Conservation (phyloP, 257 asterid species). For the Oldenlandia corymbosa region DNA sequence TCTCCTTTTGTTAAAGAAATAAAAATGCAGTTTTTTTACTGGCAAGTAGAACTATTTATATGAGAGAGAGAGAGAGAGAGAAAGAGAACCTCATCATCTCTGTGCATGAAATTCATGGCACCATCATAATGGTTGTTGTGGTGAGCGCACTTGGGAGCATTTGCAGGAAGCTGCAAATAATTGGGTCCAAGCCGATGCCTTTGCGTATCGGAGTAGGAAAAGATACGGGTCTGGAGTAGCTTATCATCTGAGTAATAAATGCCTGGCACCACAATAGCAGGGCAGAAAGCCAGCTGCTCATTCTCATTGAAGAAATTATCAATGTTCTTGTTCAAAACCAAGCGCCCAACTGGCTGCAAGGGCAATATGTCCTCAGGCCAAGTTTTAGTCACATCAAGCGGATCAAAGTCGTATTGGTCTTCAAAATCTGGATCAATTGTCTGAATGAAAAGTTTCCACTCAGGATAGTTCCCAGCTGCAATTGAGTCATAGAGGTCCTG, state of each 20-base stretch:
- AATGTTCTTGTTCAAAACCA: conserved; percentile 33
- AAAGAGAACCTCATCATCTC: conserved; percentile 31
- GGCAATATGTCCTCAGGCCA: conserved; percentile 42
- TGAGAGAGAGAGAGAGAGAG: conserved; percentile 9
- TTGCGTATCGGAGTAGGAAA: conserved; percentile 36
- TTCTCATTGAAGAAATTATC: conserved; percentile 37
- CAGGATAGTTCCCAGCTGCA: conserved; percentile 37
- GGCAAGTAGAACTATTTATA: no score
- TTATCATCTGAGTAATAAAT: conserved; percentile 30
- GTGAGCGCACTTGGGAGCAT: conserved; percentile 34
- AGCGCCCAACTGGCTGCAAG: conserved; percentile 33
- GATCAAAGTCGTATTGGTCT: conserved; percentile 31
- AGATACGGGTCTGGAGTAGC: conserved; percentile 33
- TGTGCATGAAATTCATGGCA: conserved; percentile 38
- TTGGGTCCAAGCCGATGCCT: conserved; percentile 39
- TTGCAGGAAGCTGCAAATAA: conserved; percentile 34
- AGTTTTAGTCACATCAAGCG: conserved; percentile 37
- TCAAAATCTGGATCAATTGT: conserved; percentile 28
- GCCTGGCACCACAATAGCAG: conserved; percentile 34
- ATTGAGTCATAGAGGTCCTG: conserved; percentile 36
- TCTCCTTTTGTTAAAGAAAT: no score
- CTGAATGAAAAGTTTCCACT: conserved; percentile 38
- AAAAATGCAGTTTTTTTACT: no score
- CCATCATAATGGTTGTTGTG: conserved; percentile 38
- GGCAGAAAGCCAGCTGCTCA: conserved; percentile 38